These are phyloP conservation scores for Aspergillus coremiiformis DNA, from an alignment of 495 filamentous ascomycete species.

Conservation along the genomic window DNA sequence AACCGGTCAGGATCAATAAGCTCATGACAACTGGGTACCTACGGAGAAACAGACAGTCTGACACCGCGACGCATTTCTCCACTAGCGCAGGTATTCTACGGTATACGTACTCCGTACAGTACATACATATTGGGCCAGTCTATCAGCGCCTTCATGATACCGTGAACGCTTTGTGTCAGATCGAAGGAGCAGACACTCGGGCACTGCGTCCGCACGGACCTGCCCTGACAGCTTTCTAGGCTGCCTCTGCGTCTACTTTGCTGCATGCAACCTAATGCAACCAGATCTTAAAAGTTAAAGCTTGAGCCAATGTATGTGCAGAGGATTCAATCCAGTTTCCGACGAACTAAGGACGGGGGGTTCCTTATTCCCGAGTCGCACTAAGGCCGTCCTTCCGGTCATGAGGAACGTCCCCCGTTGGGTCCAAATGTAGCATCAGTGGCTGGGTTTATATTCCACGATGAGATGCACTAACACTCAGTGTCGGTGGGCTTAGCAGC, in stretches of 20 bases:
- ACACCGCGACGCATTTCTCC: not conserved
- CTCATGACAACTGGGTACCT: too few relatives aligned
- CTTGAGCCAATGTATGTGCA: not conserved
- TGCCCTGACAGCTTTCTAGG: slow-evolving; percentile 5
- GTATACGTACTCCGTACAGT: too few relatives aligned
- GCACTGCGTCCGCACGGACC: slow-evolving; percentile 6
- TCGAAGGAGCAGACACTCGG: not conserved
- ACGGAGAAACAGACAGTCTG: too few relatives aligned
- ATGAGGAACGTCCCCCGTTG: not conserved
- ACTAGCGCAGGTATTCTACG: not conserved
- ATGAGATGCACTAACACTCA: not conserved
- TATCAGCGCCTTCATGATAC: not conserved
- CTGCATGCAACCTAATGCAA: not conserved
- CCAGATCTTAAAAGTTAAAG: not conserved
- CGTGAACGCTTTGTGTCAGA: not conserved
- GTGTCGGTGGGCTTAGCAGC: not conserved
- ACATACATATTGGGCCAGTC: not conserved
- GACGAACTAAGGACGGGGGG: not conserved
- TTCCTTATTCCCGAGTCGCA: not conserved
- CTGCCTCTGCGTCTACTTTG: not conserved
- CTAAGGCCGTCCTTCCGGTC: not conserved
- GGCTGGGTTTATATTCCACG: not conserved
- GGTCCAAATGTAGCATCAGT: not conserved
- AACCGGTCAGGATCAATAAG: not conserved
- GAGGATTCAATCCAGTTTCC: not conserved